These are phyloP conservation scores for Vaccinium corymbosum DNA, from an alignment of 148 eudicot species.

Conservation along the genomic window DNA sequence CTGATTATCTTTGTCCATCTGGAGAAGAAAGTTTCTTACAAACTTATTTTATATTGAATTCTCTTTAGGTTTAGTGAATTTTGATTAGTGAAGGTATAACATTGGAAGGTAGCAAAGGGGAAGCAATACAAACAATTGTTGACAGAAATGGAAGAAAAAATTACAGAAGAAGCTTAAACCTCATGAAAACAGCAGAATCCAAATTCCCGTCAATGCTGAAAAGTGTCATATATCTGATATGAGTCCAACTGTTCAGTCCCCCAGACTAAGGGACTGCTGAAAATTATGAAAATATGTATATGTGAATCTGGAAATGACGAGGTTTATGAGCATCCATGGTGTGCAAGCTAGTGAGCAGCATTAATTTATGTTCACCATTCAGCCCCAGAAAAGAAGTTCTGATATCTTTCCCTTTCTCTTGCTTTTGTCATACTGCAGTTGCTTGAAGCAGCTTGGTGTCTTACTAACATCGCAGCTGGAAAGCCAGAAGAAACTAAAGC, in stretches of 20 bases:
- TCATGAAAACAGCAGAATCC: not conserved
- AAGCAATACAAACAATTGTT: not conserved
- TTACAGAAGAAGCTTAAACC: not conserved
- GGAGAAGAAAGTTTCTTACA: not conserved
- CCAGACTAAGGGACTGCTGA: not conserved
- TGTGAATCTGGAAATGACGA: not conserved
- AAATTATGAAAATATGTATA: not conserved
- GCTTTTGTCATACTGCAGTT: constrained; percentile 45
- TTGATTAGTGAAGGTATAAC: not conserved
- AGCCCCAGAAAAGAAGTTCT: not conserved
- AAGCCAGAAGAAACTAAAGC: constrained; percentile 91
- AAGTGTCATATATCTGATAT: not conserved
- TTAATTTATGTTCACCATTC: not conserved
- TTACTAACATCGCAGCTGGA: constrained; percentile 96
- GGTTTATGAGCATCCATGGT: not conserved
- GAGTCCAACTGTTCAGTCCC: not conserved
- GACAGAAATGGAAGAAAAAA: not conserved
- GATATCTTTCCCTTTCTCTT: not conserved
- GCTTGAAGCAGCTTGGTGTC: constrained; percentile 99
- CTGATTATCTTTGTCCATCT: not conserved
- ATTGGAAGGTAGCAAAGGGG: not conserved
- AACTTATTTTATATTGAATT: not conserved
- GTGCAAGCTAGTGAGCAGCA: not conserved
- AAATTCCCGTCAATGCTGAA: not conserved
- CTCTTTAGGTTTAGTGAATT: not conserved